Base-by-base conservation (phyloP, 345 rosid species). In the Excoecaria agallocha region DNA sequence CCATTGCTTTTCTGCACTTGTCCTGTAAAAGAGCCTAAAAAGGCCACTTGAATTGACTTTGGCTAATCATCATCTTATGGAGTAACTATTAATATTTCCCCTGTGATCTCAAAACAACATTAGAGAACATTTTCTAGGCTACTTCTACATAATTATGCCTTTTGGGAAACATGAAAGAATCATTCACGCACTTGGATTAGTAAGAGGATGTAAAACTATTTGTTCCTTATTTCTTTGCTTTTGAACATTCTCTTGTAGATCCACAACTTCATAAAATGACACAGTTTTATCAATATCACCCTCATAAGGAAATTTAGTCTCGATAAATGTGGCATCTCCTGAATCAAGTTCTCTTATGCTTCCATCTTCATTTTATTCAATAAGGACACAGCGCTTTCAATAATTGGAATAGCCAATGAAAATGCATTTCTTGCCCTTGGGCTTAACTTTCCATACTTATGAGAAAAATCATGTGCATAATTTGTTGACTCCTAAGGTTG, bases 361-460 rank as follows among this genome's bases (percentile, higher is more conserved):
- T 51, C 57, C 41, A 49, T 68, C 39, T 19, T 7, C 1, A 11
- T 68, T n/a, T 3, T 68, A 58, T 10, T 39, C 57, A 4, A 68
- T 50, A 10, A 68, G 49, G 9, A 20, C 58, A 68, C 22, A 68
- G 10, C 71, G 3, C 19, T 68, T 68, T 12, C 57, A 68, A 12
- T 8, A 5, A 48, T 68, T 37, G 9, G 38, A 68, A 25, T 68
- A 68, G n/a, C 71, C 20, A 11, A 46, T 49, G 30, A 68, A n/a
- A 8, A 68, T 68, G 11, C 12, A 45, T 30, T 68, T 68, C 56
- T 68, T 68, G 12, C 71, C 71, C 30, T 20, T 46, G 3, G 57
- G 56, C 71, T 38, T 0, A 68, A 51, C 48, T 68, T 68, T 0
- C 71, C 58, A 25, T 4, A 68, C 22, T 48, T 48, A 46, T 50